A percentile compares a stretch with the other conserved stretches of the same genome.
Conservation (phyloP, 2,329 filamentous ascomycete species). For the Akanthomyces dipterigenus region DNA sequence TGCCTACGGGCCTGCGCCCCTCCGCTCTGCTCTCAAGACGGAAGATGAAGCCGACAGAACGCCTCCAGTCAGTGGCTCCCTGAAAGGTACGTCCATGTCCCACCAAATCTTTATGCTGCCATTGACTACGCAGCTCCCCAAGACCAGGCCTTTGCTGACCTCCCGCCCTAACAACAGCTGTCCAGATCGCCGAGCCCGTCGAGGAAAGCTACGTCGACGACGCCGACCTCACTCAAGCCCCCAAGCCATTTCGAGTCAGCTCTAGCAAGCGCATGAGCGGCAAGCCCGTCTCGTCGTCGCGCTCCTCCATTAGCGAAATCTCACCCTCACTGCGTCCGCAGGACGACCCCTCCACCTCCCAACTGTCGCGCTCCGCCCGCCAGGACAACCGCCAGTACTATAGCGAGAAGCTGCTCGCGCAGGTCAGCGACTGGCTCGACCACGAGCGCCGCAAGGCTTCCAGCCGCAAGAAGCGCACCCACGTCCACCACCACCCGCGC, state of each 20-base stretch:
- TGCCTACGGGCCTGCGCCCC: constrained; percentile 20
- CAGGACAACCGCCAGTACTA: constrained; percentile 31
- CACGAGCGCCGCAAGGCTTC: constrained; percentile 62
- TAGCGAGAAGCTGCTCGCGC: constrained; percentile 57
- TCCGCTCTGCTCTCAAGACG: constrained; percentile 38
- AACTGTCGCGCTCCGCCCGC: constrained; percentile 18
- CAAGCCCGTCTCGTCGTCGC: constrained; percentile 33
- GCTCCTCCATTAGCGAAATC: constrained; percentile 35
- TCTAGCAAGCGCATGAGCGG: constrained; percentile 28
- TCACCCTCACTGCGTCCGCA: constrained; percentile 22
- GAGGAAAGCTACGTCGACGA: constrained; percentile 25
- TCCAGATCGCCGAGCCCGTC: constrained; percentile 51
- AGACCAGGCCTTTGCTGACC: neutral
- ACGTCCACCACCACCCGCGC: constrained; percentile 26
- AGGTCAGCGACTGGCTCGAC: constrained; percentile 78
- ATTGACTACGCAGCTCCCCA: neutral
- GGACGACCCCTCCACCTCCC: constrained; percentile 20
- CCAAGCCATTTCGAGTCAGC: constrained; percentile 28
- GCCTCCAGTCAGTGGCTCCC: constrained; percentile 28
- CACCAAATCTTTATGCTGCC: neutral
- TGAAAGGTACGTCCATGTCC: constrained; percentile 35
- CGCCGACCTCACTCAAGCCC: constrained; percentile 22
- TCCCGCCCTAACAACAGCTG: constrained; percentile 29
- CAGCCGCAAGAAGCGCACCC: constrained; percentile 37
- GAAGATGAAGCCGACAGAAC: constrained; percentile 35